Base-by-base conservation (phyloP, 768 basidiomycete species). In the Trametes gibbosa region DNA sequence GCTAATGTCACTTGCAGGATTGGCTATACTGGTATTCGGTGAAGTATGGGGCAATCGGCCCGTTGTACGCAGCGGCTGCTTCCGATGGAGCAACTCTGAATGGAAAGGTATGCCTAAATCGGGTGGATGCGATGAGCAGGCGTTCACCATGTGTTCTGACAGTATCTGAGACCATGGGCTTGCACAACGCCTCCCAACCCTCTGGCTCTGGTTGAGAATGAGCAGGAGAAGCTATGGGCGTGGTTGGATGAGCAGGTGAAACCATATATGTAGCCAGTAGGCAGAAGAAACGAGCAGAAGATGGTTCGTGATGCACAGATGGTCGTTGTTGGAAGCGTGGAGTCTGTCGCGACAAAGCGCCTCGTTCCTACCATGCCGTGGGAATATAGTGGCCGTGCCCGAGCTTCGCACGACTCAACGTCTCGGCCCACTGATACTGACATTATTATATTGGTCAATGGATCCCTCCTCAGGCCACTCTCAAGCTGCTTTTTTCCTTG, bases 41-140 rank as follows among this genome's bases (percentile, higher is more conserved):
- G 35, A 46, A 74, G 13, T 64, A 73, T 57, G 82, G 81, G 1
- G 77, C 75, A 8, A 62, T 82, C 43, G 75, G 79, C 1, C 76
- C 75, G 49, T 67, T 81, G 21, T 82, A 73, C 58, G 79, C 75
- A 9, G 79, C 75, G 0, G 76, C 75, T 17, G 57, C 75, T 45
- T 72, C 76, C 0, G 75, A 79, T 45, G 74, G 69, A 4, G 70
- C 53, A 1, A 67, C 64, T 3, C 60, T 72, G 3, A 76, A 76
- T 55, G 82, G 83, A 3, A 72, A 78, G 69, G 79, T 80, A 10
- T 41, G 63, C 50, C 19, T 7, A 23, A 45, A 10, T 10, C 10
- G 9, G 21, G 7, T 17, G 21, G 43, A 45, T 43, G 55, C 34
- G 25, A 7, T n/a, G 27, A 29, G 2, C 25, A 34, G 19, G 37